Conservation (phyloP, 2,329 filamentous ascomycete genomes). For the Epichloe amarillans region DNA sequence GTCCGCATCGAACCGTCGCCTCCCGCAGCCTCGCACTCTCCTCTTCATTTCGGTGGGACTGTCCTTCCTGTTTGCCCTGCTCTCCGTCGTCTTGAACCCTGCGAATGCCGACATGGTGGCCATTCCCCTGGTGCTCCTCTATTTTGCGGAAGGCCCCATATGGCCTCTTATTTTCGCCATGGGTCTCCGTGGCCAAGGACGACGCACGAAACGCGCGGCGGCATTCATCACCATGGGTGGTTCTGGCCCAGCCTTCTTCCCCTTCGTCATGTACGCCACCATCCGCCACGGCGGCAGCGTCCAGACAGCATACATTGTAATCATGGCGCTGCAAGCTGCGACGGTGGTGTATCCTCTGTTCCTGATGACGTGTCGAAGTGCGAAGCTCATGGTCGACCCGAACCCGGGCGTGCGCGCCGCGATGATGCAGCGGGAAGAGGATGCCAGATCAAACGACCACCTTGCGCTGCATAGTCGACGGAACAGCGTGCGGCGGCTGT, state of each 20-base stretch:
- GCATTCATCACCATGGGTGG: constrained; percentile 67
- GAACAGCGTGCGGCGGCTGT: constrained; percentile 4
- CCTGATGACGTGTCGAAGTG: constrained; percentile 32
- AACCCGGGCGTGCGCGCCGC: constrained; percentile 12
- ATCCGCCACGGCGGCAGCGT: constrained; percentile 45
- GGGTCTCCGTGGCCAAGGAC: constrained; percentile 65
- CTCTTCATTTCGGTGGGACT: constrained; percentile 47
- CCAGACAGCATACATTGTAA: constrained; percentile 50
- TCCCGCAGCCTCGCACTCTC: constrained; percentile 56
- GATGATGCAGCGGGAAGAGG: constrained; percentile 8
- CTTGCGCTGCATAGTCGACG: constrained; percentile 8
- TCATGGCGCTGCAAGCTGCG: constrained; percentile 37
- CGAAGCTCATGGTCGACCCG: constrained; percentile 29
- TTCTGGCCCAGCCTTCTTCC: constrained; percentile 59
- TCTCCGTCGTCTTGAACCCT: constrained; percentile 32
- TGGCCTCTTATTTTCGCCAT: constrained; percentile 75
- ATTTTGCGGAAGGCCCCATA: constrained; percentile 71
- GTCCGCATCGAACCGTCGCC: constrained; percentile 31
- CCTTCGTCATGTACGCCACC: constrained; percentile 60
- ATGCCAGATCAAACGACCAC: constrained; percentile 8
- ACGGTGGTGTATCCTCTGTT: constrained; percentile 36
- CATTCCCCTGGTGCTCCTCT: constrained; percentile 54
- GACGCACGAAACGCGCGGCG: constrained; percentile 66
- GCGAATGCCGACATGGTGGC: constrained; percentile 34
- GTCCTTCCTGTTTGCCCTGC: constrained; percentile 43